phyloP scores from a whole-genome alignment of 2,329 filamentous ascomycete genomes.

The Apiospora rasikravindrae region DNA sequence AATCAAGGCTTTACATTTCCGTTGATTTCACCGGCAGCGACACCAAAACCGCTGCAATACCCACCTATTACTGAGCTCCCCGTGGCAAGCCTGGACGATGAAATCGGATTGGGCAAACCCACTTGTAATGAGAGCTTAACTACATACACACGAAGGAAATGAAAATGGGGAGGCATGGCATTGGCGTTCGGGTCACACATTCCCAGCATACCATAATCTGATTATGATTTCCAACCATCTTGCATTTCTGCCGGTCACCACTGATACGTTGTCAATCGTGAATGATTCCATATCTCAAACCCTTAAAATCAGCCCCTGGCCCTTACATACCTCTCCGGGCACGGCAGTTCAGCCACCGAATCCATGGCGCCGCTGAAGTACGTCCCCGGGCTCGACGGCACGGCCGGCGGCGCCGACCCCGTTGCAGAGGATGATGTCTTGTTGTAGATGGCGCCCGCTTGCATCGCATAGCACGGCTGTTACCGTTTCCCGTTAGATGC shows the following conservation, averaged over 20 bases:
- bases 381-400: neutral
- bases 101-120: neutral
- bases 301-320: neutral
- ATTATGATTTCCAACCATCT: constrained; percentile 1
- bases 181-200: constrained; percentile 13
- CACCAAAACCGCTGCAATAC: neutral
- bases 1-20: neutral
- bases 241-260: neutral
- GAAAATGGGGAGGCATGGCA: constrained; percentile 14
- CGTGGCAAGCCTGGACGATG: neutral
- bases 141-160: neutral
- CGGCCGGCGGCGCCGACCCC: neutral
- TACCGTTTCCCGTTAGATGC: no score
- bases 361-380: constrained; percentile 2
- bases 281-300: no score
- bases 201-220: constrained; percentile 15
- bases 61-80: neutral
- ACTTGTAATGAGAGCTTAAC: constrained; percentile 7
- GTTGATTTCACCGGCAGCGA: neutral
- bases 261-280: no score
- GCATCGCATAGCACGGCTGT: no score
- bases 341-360: neutral
- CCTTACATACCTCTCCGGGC: neutral
- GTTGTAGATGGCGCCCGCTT: neutral
- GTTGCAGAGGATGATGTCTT: neutral